Percentiles rank a stretch among this genome's conserved stretches.
phyloP scores from a whole-genome alignment of 2,329 filamentous ascomycete species.

The Beauveria bassiana region DNA sequence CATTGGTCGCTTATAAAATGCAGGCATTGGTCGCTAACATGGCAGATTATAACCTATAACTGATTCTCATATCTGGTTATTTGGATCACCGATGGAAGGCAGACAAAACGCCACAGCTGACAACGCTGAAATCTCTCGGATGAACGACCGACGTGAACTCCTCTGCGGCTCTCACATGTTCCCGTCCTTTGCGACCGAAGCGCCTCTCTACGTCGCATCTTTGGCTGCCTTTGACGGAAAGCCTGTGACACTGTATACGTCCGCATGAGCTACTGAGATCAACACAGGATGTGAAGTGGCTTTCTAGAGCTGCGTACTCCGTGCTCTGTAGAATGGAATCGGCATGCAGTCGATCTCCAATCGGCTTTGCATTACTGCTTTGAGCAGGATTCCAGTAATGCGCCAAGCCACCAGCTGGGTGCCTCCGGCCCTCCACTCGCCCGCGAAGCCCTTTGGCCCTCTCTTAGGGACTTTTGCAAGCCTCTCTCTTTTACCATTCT shows the following conservation, averaged over 20 bases:
- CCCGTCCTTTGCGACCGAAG: too few relatives aligned
- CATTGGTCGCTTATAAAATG: neutral
- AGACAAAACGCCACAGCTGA: too few relatives aligned
- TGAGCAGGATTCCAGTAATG: neutral
- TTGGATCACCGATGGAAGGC: too few relatives aligned
- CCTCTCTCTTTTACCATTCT: neutral
- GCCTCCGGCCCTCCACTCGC: neutral
- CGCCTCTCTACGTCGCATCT: neutral
- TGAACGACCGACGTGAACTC: too few relatives aligned
- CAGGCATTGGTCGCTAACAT: neutral
- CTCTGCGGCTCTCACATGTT: too few relatives aligned
- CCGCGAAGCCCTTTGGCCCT: neutral
- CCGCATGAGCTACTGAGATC: neutral
- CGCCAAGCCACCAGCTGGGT: neutral
- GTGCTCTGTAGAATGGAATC: neutral
- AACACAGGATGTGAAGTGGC: neutral
- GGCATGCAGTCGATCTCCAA: neutral
- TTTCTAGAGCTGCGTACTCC: neutral
- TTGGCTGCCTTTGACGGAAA: neutral
- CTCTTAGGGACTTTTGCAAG: neutral
- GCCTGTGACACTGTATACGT: neutral
- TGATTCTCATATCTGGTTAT: too few relatives aligned
- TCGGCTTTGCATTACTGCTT: conserved; percentile 1
- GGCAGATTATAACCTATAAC: too few relatives aligned
- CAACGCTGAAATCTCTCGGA: too few relatives aligned